A percentile compares a stretch with the other conserved stretches of the same genome.
Conservation (phyloP, 2,329 filamentous ascomycete genomes). For the Xylariaceae sp. region DNA sequence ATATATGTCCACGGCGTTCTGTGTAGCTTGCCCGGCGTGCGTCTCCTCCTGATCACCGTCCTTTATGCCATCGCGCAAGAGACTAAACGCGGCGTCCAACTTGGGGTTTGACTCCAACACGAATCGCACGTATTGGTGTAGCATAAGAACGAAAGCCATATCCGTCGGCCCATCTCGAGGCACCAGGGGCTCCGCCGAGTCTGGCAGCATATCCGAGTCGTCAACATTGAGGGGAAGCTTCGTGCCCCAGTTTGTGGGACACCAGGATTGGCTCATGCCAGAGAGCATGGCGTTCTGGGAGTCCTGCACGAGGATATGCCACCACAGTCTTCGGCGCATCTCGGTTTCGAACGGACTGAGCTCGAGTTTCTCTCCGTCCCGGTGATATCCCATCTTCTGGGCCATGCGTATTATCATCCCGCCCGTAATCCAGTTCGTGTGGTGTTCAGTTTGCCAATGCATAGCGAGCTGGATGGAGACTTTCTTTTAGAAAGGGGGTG, state of each 20-base stretch:
- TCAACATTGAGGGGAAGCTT: conserved; percentile 27
- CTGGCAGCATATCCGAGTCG: conserved; percentile 25
- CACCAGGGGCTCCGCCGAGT: conserved; percentile 15
- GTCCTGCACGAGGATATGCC: conserved; percentile 32
- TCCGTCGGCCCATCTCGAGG: conserved; percentile 18
- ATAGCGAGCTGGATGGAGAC: conserved; percentile 13
- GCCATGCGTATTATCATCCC: conserved; percentile 37
- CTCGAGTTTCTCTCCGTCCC: conserved; percentile 31
- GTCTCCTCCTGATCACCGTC: not conserved
- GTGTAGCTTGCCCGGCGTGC: no score
- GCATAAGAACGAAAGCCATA: conserved; percentile 20
- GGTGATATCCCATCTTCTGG: conserved; percentile 37
- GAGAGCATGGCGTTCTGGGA: conserved; percentile 21
- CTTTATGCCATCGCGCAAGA: conserved; percentile 4
- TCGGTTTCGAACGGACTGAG: conserved; percentile 38
- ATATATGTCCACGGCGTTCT: conserved; percentile 7
- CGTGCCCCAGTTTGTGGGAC: conserved; percentile 18
- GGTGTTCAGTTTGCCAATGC: conserved; percentile 12
- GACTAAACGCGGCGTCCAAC: conserved; percentile 15
- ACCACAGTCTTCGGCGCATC: conserved; percentile 41
- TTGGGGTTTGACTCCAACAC: conserved; percentile 3
- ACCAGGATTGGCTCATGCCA: conserved; percentile 22
- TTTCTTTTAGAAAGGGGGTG: not conserved
- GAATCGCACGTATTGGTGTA: conserved; percentile 16
- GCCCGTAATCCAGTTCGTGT: conserved; percentile 29